Percentiles rank a stretch among this genome's conserved stretches.
These are phyloP conservation scores for Ottelia alismoides DNA, from an alignment of 106 monocot genomes.

Conservation along the genomic window DNA sequence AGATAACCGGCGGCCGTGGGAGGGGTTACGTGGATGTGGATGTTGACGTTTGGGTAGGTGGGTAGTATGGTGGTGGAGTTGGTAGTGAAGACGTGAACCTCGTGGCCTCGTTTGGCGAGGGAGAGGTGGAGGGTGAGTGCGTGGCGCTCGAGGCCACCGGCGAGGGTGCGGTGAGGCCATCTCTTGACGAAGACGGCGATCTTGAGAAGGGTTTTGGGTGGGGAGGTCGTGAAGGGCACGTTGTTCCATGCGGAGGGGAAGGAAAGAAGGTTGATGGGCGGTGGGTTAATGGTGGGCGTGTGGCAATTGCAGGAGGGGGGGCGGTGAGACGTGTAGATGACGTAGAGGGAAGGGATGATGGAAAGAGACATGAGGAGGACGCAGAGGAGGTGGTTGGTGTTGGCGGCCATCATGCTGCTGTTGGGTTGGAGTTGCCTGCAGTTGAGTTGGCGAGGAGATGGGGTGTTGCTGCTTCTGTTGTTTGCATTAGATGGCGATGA, in stretches of 20 bases:
- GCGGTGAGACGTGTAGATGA: too few relatives aligned
- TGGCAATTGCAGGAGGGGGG: too few relatives aligned
- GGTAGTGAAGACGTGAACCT: conserved; percentile 45
- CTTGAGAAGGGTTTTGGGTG: conserved; percentile 46
- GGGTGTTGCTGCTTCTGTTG: too few relatives aligned
- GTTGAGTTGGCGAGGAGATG: too few relatives aligned
- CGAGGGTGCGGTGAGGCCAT: conserved; percentile 48
- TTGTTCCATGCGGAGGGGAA: conserved; percentile 58
- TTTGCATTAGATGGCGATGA: too few relatives aligned
- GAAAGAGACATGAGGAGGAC: too few relatives aligned
- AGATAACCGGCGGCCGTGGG: conserved; percentile 51
- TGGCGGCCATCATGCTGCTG: too few relatives aligned
- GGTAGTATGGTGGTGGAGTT: conserved; percentile 9
- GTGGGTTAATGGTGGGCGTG: too few relatives aligned
- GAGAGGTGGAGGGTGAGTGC: conserved; percentile 71
- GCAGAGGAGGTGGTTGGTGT: too few relatives aligned
- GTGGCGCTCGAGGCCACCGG: conserved; percentile 82
- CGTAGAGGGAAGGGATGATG: too few relatives aligned
- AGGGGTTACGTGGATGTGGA: conserved; percentile 42
- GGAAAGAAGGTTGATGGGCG: conserved; percentile 49
- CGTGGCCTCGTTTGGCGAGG: conserved; percentile 56
- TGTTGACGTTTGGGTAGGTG: conserved; percentile 3
- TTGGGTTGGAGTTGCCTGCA: too few relatives aligned
- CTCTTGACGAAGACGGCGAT: conserved; percentile 78
- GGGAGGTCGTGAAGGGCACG: conserved; percentile 38